phyloP scores from a whole-genome alignment of 2,329 filamentous ascomycete genomes.

The Stemphylium vesicarium region DNA sequence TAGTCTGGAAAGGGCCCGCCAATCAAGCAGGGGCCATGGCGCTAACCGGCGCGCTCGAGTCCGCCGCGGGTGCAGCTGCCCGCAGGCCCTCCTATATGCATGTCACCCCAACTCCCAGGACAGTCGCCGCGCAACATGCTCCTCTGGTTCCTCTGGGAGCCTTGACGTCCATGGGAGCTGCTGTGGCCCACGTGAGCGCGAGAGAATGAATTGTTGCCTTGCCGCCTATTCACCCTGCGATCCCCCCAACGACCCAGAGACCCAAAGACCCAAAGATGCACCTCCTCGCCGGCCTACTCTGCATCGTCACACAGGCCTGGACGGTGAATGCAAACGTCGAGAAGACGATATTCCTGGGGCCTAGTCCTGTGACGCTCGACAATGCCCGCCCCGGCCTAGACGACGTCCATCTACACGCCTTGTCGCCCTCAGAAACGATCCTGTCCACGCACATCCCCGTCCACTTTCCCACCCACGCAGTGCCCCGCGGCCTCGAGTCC shows the following conservation, averaged over 20 bases:
- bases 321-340: constrained; percentile 75
- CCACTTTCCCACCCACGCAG: constrained; percentile 66
- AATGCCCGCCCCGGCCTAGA: constrained; percentile 62
- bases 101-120: constrained; percentile 2
- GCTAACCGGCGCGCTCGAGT: constrained; percentile 7
- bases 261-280: constrained; percentile 39
- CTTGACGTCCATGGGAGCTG: constrained; percentile 13
- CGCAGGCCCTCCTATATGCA: too few relatives aligned
- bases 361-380: constrained; percentile 63
- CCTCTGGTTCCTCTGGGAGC: constrained; percentile 8
- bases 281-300: constrained; percentile 38
- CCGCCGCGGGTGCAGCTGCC: constrained; percentile 13
- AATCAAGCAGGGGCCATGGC: constrained; percentile 13
- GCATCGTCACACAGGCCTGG: constrained; percentile 42
- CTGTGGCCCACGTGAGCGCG: constrained; percentile 20
- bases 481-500: constrained; percentile 65
- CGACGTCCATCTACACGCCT: constrained; percentile 67
- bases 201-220: constrained; percentile 2
- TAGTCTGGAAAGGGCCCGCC: constrained; percentile 10
- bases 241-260: neutral
- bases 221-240: neutral
- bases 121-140: neutral
- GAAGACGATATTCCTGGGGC: constrained; percentile 86
- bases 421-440: constrained; percentile 62
- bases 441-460: constrained; percentile 71